Base-by-base conservation (phyloP, 1,284 basidiomycete species). In the Cerioporus squamosus region DNA sequence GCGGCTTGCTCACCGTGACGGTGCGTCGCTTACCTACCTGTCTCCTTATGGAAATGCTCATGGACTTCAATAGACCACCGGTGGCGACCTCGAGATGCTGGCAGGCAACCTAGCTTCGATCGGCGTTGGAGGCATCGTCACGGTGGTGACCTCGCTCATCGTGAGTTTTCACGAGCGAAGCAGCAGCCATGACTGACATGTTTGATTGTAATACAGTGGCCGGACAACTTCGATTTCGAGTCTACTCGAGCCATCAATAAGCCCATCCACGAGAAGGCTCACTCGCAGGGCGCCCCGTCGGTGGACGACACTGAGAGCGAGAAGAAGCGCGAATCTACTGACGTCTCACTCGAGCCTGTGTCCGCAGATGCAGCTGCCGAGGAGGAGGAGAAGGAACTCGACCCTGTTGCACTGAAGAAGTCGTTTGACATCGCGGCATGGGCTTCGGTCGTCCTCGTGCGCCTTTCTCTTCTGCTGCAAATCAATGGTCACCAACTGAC, bases 101-200 rank as follows among this genome's bases (percentile, higher is more conserved):
- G 88, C 94, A 0, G 94, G 95, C 5, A 96, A 97, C 74, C 76
- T 97, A 14, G 90, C 92, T 1, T 88, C 94, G 0, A 93, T 98
- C 65, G 87, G 87, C 20, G 81, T 93, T 22, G 92, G 94, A 7
- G 91, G 82, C 1, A 87, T 97, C 58, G 78, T 97, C 65, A 84
- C 92, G 0, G 76, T 87, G 26, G 77, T 75, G 0, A 78, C 82
- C 43, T 92, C 91, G 0, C 72, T 85, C 44, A 74, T 92, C 45
- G 86, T 87, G 66, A 61, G 84, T 42, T 3, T 40, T 33, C 3
- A 17, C 18, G 12, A 36, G 31, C 31, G 36, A 8, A 12, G 7
- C 12, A 42, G 31, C 1, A 49, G 9, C 10, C 12, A 5, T 49
- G 33, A 15, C 38, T 47, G 17, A 53, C 7, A 29, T 23, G 26